Percentiles rank a stretch among this genome's conserved stretches.
These are phyloP conservation scores for maize (Zea mays) DNA, from an alignment of 176 grass and related monocot species.

Conservation along the genomic window Zm-B73-REFERENCE-NAM-5.0 NC_050096.1:69108501-69109000, in stretches of 20 bases:
- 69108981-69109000: constrained; percentile 42
- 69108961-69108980: constrained; percentile 46
- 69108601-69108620: constrained; percentile 62
- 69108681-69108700: constrained; percentile 38
- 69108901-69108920: constrained; percentile 43
- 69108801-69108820: constrained; percentile 91
- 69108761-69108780: constrained; percentile 50
- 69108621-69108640: constrained; percentile 30
- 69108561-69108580: constrained; percentile 58
- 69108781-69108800: constrained; percentile 61
- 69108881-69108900: constrained; percentile 48
- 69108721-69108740: constrained; percentile 28
- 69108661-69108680: constrained; percentile 89
- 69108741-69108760: constrained; percentile 42
- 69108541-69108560: constrained; percentile 97
- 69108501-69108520: constrained; percentile 46
- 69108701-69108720: constrained; percentile 34
- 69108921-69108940: constrained; percentile 47
- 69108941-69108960: constrained; percentile 58
- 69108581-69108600: constrained; percentile 34
- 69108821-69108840: constrained; percentile 90
- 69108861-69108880: constrained; percentile 56
- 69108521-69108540: constrained; percentile 73
- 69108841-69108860: constrained; percentile 75
- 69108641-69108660: constrained; percentile 37